These are phyloP conservation scores for Poterioochromonas sp. DNA, from an alignment of 352 stramenopile genomes.

Conservation along the genomic window DNA sequence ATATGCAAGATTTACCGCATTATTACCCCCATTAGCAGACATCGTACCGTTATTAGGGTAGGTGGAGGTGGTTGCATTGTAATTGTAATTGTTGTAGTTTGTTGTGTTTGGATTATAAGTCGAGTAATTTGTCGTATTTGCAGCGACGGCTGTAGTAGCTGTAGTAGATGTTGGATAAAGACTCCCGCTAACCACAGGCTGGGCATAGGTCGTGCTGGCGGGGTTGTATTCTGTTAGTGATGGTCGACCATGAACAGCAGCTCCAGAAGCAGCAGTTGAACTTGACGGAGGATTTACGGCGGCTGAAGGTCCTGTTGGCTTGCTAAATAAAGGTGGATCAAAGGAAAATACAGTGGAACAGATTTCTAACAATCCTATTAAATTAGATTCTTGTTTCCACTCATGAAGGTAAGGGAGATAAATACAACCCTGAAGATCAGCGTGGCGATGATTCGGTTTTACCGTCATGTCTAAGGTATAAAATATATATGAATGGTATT, in stretches of 20 bases:
- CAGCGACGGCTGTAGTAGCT: not conserved
- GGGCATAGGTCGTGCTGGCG: not conserved
- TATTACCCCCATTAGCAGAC: too few relatives aligned
- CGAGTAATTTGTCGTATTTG: not conserved
- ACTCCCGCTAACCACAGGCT: not conserved
- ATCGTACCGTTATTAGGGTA: too few relatives aligned
- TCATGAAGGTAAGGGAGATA: conserved; percentile 50
- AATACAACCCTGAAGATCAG: conserved; percentile 43
- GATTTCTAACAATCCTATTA: conserved; percentile 40
- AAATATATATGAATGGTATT: not conserved
- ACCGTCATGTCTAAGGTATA: conserved; percentile 37
- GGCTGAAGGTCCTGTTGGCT: not conserved
- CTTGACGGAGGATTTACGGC: not conserved
- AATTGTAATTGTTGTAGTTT: too few relatives aligned
- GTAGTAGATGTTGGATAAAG: not conserved
- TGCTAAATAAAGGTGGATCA: conserved; percentile 16
- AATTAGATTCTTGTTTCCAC: conserved; percentile 50
- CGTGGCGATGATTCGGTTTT: conserved; percentile 43
- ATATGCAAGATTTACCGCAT: too few relatives aligned
- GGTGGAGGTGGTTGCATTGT: too few relatives aligned
- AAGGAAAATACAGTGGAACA: conserved; percentile 34
- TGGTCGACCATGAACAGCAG: not conserved
- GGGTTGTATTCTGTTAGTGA: not conserved
- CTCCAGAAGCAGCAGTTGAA: not conserved
- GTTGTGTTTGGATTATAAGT: not conserved